Evolutionary conservation across 352 stramenopile genomes (phyloP), one percentile per base, ranked within the genome.

Genomic region (Globisporangium parvum): DNA sequence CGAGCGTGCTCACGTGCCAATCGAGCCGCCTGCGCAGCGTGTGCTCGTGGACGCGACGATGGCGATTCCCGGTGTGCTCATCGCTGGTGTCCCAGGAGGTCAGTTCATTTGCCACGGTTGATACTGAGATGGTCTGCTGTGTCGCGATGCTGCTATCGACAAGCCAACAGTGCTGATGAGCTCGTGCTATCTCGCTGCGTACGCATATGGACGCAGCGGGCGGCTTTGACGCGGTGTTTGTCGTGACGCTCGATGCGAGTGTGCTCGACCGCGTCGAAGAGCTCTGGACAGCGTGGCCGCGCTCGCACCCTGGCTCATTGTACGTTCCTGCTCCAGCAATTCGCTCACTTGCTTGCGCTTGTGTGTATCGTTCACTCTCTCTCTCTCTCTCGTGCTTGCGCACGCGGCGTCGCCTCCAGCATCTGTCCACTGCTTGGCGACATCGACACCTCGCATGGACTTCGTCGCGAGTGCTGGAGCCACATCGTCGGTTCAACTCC

Each of bases 161-260:
- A 8, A 17, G 10, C 3, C 9, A 44, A 18, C 42, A 18, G 42
- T 3, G 8, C n/a, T 37, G 18, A 47, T 10, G n/a, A 8, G n/a
- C 18, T 44, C 6, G 11, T 35, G 18, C 18, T 3, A 18, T 33
- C 20, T 11, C 42, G 24, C 15, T 39, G 14, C 26, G 53, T 21
- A 0, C 2, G 55, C n/a, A n/a, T n/a, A 4, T 52, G 4, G 57
- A 2, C 33, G 0, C 40, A 93, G 96, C 96, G 39, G 96, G 96
- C 61, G 96, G 96, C 35, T 97, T 97, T 59, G 96, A 99, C 68
- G 96, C 96, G 1, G 82, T 99, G 52, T 98, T 96, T 67, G 96
- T 94, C 26, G 52, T 97, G 24, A 75, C 85, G 21, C 55, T 97
- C 41, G 74, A 96, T 53, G 55, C 69, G n/a, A 45, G 62, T 12